Base-by-base conservation (phyloP, 768 basidiomycete genomes). In the Leucosporidium scottii region DNA sequence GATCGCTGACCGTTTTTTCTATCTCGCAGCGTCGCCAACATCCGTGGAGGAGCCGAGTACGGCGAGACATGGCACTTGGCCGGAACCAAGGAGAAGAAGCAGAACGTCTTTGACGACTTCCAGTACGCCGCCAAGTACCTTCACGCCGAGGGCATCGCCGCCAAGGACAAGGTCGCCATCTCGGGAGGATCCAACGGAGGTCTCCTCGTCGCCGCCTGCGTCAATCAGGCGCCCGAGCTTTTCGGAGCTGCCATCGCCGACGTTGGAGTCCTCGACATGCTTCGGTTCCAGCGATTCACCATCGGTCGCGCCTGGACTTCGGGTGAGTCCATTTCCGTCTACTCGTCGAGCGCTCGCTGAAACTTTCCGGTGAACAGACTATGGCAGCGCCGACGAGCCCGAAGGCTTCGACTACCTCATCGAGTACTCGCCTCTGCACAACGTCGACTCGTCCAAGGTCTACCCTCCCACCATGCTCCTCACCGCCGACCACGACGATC, bases 181-280 rank as follows among this genome's bases (percentile, higher is more conserved):
- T 88, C 86, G 65, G 90, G 90, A 6, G 87, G 83, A 4, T 90
- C 89, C 4, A 91, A 91, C 75, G 90, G 89, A 79, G 89, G 89
- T 84, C 80, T 91, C 3, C 83, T 91, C 31, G 83, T 91, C n/a
- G 85, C 84, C n/a, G 89, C 89, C n/a, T 91, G 87, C 70, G 81
- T 88, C 56, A 88, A 90, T 68, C 86, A 87, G 49, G 89, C 89
- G 0, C 87, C 87, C 1, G 84, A 88, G 75, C 81, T 85, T 6
- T 85, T 89, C 69, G 89, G 89, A n/a, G 87, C 86, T 25, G 88
- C 83, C 1, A 82, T 91, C 7, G 86, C 88, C 0, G 88, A 91
- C 44, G 90, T 91, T 9, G 90, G 90, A 1, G 89, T 91, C 2
- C 81, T 86, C 70, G 90, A 91, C 77, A 48, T 61, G 57, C 58